Base-by-base conservation (phyloP, 2,329 filamentous ascomycete species). In the Cladophialophora chaetospira region DNA sequence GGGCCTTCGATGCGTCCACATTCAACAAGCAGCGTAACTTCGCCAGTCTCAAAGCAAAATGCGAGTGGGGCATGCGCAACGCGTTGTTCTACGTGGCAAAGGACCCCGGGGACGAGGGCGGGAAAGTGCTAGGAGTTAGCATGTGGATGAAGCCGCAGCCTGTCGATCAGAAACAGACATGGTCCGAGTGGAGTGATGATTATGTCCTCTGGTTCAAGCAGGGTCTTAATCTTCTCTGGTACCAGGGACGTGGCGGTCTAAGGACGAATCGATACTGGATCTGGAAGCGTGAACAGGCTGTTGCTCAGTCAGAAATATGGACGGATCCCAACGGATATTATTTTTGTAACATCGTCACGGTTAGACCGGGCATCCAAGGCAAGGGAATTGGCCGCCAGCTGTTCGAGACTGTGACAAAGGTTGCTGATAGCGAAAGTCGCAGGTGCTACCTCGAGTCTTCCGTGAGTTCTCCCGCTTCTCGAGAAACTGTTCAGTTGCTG, bases 331-430 rank as follows among this genome's bases (percentile, higher is more conserved):
- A 79, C 4, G 88, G 88, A 0, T 90, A 90, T 66, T 90, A 89
- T 66, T 90, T 90, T 63, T 86, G 88, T 62, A 91, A 90, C 66
- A 88, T 90, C 59, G 83, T 90, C 65, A 86, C 87, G 0, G 87
- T 90, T 1, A 69, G 82, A 13, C 85, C 86, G 0, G 79, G 83
- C 46, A 79, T 79, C 28, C 87, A 89, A 68, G 85, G 86, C 0
- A 82, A 79, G 65, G 87, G 87, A 0, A 80, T 90, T 2, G 88
- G 87, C 0, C 82, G 82, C 58, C 76, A 78, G 60, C 71, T 90
- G 64, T 86, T 89, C 73, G 76, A 83, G 63, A 76, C 78, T 40
- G 85, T 90, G 5, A 83, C 85, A 13, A 75, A 79, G 36, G 73
- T 74, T 65, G 87, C 88, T 8, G 88, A 91, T 69, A 71, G 71